These are phyloP conservation scores for Hydrangea macrophylla DNA, from an alignment of 148 eudicot species.

Conservation along the genomic window DNA sequence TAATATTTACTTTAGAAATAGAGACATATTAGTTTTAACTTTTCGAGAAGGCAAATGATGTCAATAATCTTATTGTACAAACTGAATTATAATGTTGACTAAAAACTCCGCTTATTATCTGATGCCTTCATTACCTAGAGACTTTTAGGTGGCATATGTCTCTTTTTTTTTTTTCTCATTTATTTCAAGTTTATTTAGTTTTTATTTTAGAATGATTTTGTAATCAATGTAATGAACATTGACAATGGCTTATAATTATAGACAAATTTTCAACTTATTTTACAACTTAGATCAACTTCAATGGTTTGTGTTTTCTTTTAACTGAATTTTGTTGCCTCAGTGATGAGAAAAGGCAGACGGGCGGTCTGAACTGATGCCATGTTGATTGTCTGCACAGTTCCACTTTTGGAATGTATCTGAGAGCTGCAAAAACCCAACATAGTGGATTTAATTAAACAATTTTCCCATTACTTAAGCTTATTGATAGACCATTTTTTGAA, in stretches of 20 bases:
- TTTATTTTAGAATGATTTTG: not conserved
- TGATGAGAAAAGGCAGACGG: conserved; percentile 46
- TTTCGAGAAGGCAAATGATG: conserved; percentile 23
- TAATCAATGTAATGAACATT: no score
- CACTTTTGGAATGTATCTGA: conserved; percentile 16
- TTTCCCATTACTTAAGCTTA: not conserved
- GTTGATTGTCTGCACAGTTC: conserved; percentile 40
- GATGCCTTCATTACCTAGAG: conserved; percentile 23
- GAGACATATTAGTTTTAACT: no score
- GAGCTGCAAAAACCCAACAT: conserved; percentile 1
- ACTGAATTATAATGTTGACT: conserved; percentile 40
- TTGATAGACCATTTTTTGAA: no score
- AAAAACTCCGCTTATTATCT: conserved; percentile 44
- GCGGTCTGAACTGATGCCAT: conserved; percentile 52
- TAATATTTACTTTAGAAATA: no score
- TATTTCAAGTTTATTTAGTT: not conserved
- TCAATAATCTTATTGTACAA: conserved; percentile 44
- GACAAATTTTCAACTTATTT: no score
- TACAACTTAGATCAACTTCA: not conserved
- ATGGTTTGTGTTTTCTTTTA: not conserved
- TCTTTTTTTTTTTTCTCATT: not conserved
- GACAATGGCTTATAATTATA: no score
- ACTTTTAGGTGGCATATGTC: not conserved
- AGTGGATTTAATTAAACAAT: not conserved
- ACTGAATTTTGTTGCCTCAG: not conserved